phyloP scores from a whole-genome alignment of 352 stramenopile genomes.

The Globisporangium spinosum region DNA sequence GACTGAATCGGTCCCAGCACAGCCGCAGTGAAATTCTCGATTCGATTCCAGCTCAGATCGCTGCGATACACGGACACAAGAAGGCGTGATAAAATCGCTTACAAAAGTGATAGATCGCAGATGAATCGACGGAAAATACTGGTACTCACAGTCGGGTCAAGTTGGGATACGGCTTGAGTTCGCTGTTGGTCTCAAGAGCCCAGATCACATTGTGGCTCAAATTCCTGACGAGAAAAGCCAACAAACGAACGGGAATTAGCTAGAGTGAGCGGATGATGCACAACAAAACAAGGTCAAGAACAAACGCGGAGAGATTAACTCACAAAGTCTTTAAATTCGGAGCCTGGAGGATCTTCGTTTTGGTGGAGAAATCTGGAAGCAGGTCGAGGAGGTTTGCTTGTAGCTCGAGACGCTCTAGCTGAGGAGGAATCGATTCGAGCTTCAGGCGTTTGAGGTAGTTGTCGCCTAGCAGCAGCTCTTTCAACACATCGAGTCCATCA shows the following conservation, averaged over 20 bases:
- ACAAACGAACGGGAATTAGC: not conserved
- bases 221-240: constrained; percentile 28
- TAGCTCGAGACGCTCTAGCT: constrained; percentile 41
- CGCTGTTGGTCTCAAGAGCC: constrained; percentile 46
- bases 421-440: constrained; percentile 37
- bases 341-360: constrained; percentile 15
- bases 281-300: not conserved
- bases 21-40: constrained; percentile 51
- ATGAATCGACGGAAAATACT: not conserved
- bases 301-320: constrained; percentile 13
- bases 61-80: constrained; percentile 19
- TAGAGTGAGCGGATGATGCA: not conserved
- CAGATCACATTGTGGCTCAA: constrained; percentile 64
- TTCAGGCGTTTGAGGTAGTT: constrained; percentile 51
- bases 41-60: constrained; percentile 51
- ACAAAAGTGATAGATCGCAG: not conserved
- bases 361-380: constrained; percentile 43
- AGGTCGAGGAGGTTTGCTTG: constrained; percentile 52
- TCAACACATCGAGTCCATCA: constrained; percentile 35
- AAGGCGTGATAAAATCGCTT: not conserved
- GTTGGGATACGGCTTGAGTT: constrained; percentile 37
- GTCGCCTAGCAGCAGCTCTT: constrained; percentile 35
- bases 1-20: constrained; percentile 45
- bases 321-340: constrained; percentile 45
- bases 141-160: constrained; percentile 45